These are phyloP conservation scores for Sporobolomyces pararoseus DNA, from an alignment of 768 basidiomycete species.

Conservation along the genomic window DNA sequence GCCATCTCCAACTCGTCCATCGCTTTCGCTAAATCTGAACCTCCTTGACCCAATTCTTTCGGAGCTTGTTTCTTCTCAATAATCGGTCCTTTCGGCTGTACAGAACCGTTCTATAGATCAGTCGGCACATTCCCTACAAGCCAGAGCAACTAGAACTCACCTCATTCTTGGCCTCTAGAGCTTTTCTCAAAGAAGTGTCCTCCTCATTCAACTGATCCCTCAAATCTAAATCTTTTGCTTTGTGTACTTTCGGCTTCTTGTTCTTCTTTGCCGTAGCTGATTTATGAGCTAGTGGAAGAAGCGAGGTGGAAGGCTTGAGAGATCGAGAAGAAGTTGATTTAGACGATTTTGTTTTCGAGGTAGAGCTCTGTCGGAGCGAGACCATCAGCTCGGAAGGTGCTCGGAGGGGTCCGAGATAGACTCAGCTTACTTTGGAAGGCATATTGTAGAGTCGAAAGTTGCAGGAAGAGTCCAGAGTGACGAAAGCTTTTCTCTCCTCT, in stretches of 20 bases:
- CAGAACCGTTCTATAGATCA: no score
- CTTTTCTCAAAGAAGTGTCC: neutral
- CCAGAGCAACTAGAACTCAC: no score
- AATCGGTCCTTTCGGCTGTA: constrained; percentile 6
- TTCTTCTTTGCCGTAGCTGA: neutral
- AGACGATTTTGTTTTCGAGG: constrained; percentile 3
- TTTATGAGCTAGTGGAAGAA: neutral
- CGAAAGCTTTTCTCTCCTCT: neutral
- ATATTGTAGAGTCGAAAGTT: neutral
- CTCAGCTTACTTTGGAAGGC: neutral
- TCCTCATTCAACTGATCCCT: constrained; percentile 4
- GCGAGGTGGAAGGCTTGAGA: neutral
- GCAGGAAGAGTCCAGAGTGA: neutral
- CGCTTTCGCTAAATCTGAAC: constrained; percentile 7
- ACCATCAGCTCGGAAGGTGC: neutral
- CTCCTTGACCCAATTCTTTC: constrained; percentile 5
- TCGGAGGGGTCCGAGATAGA: no score
- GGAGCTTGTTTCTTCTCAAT: constrained; percentile 6
- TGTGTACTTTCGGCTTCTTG: constrained; percentile 14
- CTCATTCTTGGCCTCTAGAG: neutral
- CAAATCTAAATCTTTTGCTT: constrained; percentile 13
- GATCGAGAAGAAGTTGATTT: constrained; percentile 7
- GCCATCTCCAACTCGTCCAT: constrained; percentile 23
- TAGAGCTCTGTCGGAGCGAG: neutral
- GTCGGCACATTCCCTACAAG: no score